Conservation (phyloP, 2,329 filamentous ascomycete genomes). For the Ceratocystis eucalypticola region DNA sequence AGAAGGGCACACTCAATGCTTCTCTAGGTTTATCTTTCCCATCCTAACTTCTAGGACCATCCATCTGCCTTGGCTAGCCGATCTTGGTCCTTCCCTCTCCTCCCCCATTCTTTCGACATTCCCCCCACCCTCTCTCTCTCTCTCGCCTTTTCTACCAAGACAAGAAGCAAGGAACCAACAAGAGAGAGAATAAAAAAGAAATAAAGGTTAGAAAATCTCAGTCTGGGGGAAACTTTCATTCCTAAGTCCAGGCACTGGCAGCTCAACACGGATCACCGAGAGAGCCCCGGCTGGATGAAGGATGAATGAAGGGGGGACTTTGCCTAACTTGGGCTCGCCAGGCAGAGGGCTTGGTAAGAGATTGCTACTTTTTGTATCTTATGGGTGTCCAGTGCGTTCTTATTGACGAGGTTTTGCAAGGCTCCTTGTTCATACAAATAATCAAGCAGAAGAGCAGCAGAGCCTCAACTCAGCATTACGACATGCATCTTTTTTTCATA, state of each 20-base stretch:
- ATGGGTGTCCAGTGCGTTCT: neutral
- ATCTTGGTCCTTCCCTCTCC: neutral
- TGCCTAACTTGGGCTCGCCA: neutral
- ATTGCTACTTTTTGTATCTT: neutral
- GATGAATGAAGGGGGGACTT: neutral
- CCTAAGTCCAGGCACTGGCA: neutral
- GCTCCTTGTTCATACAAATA: neutral
- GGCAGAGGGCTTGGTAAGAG: neutral
- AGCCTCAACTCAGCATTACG: neutral
- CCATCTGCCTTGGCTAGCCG: neutral
- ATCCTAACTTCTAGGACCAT: neutral
- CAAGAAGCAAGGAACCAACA: neutral
- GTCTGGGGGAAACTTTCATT: constrained; percentile 1
- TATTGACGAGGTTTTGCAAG: constrained; percentile 3
- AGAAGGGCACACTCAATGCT: neutral
- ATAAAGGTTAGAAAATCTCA: neutral
- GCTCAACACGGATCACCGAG: neutral
- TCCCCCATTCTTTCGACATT: neutral
- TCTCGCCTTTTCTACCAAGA: neutral
- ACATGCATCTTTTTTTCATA: too few relatives aligned
- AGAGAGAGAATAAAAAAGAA: neutral
- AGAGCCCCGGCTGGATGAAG: neutral
- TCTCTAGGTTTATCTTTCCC: neutral
- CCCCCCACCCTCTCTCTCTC: neutral
- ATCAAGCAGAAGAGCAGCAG: neutral